A percentile compares a stretch with the other conserved stretches of the same genome.
Conservation (phyloP, 371 early-diverging fungal species). For the Choanephora cucurbitarum region DNA sequence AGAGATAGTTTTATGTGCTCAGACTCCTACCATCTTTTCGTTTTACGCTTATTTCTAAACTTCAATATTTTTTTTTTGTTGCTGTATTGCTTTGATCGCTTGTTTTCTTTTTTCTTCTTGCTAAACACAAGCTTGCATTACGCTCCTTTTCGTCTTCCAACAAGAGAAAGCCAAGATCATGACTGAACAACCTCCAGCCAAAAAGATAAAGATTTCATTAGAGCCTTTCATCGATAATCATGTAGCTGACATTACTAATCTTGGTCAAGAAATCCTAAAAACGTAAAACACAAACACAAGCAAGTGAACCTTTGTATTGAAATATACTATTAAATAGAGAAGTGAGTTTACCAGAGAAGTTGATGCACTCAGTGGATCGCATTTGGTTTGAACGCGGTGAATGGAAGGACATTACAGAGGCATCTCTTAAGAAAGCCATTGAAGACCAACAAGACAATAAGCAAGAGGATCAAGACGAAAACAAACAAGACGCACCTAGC, state of each 20-base stretch:
- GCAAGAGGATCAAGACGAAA: slow-evolving; percentile 10
- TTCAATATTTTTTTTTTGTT: no score
- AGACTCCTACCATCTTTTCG: no score
- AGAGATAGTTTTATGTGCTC: no score
- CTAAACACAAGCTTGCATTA: not conserved
- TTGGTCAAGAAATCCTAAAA: slow-evolving; percentile 57
- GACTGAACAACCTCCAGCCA: slow-evolving; percentile 28
- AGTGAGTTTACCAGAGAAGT: slow-evolving; percentile 50
- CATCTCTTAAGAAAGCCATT: slow-evolving; percentile 34
- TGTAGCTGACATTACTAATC: slow-evolving; percentile 57
- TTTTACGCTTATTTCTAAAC: no score
- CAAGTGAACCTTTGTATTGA: no score
- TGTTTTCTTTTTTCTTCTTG: not conserved
- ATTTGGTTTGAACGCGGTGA: slow-evolving; percentile 59
- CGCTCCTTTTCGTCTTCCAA: not conserved
- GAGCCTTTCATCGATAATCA: slow-evolving; percentile 53
- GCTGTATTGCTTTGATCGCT: slow-evolving; percentile 6
- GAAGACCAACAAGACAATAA: slow-evolving; percentile 13
- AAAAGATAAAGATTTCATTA: slow-evolving; percentile 58
- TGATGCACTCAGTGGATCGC: slow-evolving; percentile 59
- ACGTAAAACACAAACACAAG: slow-evolving; percentile 47
- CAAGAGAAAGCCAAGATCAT: no score
- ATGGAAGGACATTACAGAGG: slow-evolving; percentile 54
- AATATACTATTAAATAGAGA: slow-evolving; percentile 39
- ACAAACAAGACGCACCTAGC: slow-evolving; percentile 6